phyloP scores from a whole-genome alignment of 139 green algal genomes.

The Medakamo hakoo region DNA sequence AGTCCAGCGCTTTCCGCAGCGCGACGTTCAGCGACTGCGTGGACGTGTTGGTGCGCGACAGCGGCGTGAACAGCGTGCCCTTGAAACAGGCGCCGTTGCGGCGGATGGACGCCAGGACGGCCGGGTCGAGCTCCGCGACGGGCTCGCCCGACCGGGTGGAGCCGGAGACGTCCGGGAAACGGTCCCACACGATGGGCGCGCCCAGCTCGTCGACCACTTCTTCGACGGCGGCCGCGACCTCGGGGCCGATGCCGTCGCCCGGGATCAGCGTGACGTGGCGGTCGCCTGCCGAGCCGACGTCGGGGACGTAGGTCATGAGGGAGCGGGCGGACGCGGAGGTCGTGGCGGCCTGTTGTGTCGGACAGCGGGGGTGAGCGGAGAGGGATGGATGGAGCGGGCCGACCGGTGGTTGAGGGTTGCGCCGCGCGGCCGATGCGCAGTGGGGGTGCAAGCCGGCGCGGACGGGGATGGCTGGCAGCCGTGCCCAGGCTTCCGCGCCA shows the following conservation, averaged over 20 bases:
- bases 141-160: slow-evolving; percentile 78
- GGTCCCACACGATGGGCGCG: slow-evolving; percentile 76
- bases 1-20: slow-evolving; percentile 84
- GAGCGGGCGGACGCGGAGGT: not conserved
- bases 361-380: no score
- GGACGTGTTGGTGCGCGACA: slow-evolving; percentile 65
- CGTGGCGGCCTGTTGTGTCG: no score
- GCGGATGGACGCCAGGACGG: slow-evolving; percentile 88
- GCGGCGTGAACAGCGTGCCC: slow-evolving; percentile 91
- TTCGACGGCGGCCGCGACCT: slow-evolving; percentile 70
- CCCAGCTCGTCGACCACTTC: slow-evolving; percentile 61
- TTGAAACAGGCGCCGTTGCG: slow-evolving; percentile 83
- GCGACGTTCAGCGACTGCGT: slow-evolving; percentile 82
- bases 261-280: not conserved
- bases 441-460: no score
- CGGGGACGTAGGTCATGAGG: not conserved
- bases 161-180: slow-evolving; percentile 60
- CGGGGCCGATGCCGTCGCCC: slow-evolving; percentile 59
- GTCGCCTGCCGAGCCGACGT: not conserved
- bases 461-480: no score
- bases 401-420: no score
- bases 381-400: no score
- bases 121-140: slow-evolving; percentile 58
- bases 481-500: no score
- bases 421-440: no score